phyloP scores from a whole-genome alignment of 2,329 filamentous ascomycete species.

The Paecilomyces niveus region DNA sequence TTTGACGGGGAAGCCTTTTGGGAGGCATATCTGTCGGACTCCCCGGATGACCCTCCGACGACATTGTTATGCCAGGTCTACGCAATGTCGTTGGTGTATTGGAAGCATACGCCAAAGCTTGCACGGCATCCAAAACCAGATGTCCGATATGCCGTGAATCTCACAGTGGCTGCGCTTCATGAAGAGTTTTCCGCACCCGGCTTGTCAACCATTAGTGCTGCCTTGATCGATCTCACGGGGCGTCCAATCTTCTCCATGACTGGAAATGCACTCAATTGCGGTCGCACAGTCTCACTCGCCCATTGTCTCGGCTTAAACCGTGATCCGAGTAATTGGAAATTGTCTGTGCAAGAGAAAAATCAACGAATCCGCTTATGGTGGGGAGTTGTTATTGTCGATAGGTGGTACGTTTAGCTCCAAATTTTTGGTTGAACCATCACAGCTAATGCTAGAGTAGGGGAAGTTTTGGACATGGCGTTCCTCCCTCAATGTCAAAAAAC shows the following conservation, averaged over 20 bases:
- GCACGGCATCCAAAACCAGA: slow-evolving; percentile 47
- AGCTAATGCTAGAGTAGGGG: slow-evolving; percentile 32
- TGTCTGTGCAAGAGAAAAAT: slow-evolving; percentile 44
- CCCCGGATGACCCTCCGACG: slow-evolving; percentile 46
- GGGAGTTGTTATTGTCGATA: slow-evolving; percentile 51
- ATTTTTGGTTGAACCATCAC: background rate
- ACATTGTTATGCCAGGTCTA: slow-evolving; percentile 52
- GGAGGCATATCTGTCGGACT: slow-evolving; percentile 39
- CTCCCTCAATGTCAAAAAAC: slow-evolving; percentile 45
- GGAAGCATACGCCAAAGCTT: slow-evolving; percentile 44
- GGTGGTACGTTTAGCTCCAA: slow-evolving; percentile 34
- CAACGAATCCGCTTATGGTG: slow-evolving; percentile 50
- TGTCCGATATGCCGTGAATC: slow-evolving; percentile 55
- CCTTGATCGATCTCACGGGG: slow-evolving; percentile 53
- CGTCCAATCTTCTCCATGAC: slow-evolving; percentile 55
- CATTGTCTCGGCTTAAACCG: slow-evolving; percentile 51
- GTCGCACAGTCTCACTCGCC: slow-evolving; percentile 47
- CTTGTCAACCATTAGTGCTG: slow-evolving; percentile 51
- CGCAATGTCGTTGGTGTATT: slow-evolving; percentile 52
- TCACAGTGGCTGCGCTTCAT: slow-evolving; percentile 53
- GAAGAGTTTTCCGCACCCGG: slow-evolving; percentile 54
- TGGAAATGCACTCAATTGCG: slow-evolving; percentile 50
- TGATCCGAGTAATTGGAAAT: slow-evolving; percentile 47
- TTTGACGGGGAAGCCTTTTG: slow-evolving; percentile 51
- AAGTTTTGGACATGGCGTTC: slow-evolving; percentile 50